Evolutionary conservation across 495 filamentous ascomycete genomes (phyloP).

Genomic region (Penicillium coprophilum): DNA sequence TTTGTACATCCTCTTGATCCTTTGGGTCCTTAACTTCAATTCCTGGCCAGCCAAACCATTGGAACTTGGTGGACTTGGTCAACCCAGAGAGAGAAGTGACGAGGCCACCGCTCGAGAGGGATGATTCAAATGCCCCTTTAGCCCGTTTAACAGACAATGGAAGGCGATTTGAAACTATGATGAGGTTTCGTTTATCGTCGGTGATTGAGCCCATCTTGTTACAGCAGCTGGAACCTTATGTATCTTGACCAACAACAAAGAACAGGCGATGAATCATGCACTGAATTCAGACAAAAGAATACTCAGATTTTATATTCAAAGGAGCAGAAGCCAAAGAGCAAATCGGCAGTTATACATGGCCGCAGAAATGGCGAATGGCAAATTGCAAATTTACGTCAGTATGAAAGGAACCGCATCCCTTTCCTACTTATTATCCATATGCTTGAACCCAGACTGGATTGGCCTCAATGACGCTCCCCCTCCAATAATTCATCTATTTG

Average conservation of each 20-base stretch:
- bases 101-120: slow-evolving; percentile 83
- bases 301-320: background rate
- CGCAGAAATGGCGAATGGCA: slow-evolving; percentile 21
- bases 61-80: slow-evolving; percentile 79
- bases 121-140: slow-evolving; percentile 71
- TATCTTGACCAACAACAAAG: background rate
- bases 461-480: background rate
- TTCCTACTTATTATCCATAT: background rate
- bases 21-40: slow-evolving; percentile 50
- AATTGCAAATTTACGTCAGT: slow-evolving; percentile 23
- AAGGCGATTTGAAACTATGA: slow-evolving; percentile 85
- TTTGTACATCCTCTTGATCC: slow-evolving; percentile 47
- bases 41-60: slow-evolving; percentile 94
- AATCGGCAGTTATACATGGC: slow-evolving; percentile 15
- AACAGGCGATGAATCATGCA: background rate
- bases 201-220: slow-evolving; percentile 8
- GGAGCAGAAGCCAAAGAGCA: background rate
- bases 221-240: background rate
- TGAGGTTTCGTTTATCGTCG: slow-evolving; percentile 47
- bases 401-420: slow-evolving; percentile 6
- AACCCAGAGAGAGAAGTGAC: slow-evolving; percentile 84
- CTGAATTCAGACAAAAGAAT: background rate
- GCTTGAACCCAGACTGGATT: background rate
- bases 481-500: background rate
- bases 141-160: slow-evolving; percentile 82